Evolutionary conservation across 2,329 filamentous ascomycete species (phyloP).

Genomic region (Ceratocystis colombiana): DNA sequence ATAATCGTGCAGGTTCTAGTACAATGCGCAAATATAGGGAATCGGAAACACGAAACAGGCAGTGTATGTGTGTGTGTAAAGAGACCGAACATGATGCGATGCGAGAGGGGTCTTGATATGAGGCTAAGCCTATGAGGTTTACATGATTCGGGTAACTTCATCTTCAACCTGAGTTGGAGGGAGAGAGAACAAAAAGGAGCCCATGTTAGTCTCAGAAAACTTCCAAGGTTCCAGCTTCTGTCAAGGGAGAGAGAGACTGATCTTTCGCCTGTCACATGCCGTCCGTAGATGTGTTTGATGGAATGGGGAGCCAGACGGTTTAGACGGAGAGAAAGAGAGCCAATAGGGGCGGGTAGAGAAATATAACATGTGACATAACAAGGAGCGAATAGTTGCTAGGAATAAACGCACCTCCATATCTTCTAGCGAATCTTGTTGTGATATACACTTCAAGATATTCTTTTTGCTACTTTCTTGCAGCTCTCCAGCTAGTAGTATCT

Average conservation of each 20-base stretch:
- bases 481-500: constrained; percentile 87
- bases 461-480: constrained; percentile 99
- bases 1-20: constrained; percentile 4
- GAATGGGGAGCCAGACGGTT: background rate
- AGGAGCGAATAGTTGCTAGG: constrained; percentile 22
- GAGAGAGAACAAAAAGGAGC: constrained; percentile 9
- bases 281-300: too few species aligned
- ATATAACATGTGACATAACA: background rate
- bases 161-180: constrained; percentile 60
- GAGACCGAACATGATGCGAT: background rate
- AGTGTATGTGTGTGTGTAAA: background rate
- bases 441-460: constrained; percentile 91
- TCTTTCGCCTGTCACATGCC: too few species aligned
- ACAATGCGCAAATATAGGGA: background rate
- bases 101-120: constrained; percentile 12
- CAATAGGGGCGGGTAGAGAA: background rate
- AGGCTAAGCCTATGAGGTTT: constrained; percentile 33
- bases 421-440: constrained; percentile 92
- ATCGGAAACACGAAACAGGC: background rate
- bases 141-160: constrained; percentile 86
- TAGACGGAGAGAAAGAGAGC: background rate
- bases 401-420: constrained; percentile 87
- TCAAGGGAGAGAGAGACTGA: background rate
- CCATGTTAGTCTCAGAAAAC: constrained; percentile 25
- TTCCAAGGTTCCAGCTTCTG: constrained; percentile 16